Evolutionary conservation across 179 eudicot genomes (phyloP), one percentile per base, ranked within the genome.

Genomic region (Silene noctiflora): DNA sequence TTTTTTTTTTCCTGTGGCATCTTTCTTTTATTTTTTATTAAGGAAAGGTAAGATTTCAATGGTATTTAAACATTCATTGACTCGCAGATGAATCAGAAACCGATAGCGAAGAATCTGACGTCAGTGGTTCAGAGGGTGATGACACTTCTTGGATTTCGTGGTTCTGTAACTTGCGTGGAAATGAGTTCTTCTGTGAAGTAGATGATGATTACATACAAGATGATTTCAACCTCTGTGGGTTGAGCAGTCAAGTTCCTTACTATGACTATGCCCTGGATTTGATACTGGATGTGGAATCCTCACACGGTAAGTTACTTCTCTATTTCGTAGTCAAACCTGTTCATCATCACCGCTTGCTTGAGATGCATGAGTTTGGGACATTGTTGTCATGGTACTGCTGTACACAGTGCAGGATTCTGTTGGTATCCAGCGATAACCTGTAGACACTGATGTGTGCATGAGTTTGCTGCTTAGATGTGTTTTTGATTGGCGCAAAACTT

Each of bases 181-280:
- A 89, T 80, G 91, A 89, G 69, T 88, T 89, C 62, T 88, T 89
- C 76, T 89, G 91, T 55, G 93, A 89, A 82, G 89, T 89, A 67
- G 93, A 89, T 79, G 93, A 89, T 66, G 93, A 89, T 16, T 89
- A 89, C 78, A 89, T 89, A 51, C 94, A 89, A 81, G 94, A 89
- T 76, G 94, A 89, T 80, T 89, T 89, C 70, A 89, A 89, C 72
- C 91, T 89, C 60, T 89, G 94, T 79, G 94, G 94, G 17, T 77
- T 89, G 73, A 88, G 90, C 85, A 80, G 84, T 80, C 94, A 88
- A 84, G 88, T 88, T 60, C 91, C 91, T 5, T 90, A 88, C 79
- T 90, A 85, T 74, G 89, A 88, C 76, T 90, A 88, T 77, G 91
- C 91, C 24, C 89, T 88, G 24, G 91, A 87, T 74, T 81, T 86